Evolutionary conservation across 2,329 filamentous ascomycete genomes (phyloP).

Genomic region (Sclerotinia trifoliorum): DNA sequence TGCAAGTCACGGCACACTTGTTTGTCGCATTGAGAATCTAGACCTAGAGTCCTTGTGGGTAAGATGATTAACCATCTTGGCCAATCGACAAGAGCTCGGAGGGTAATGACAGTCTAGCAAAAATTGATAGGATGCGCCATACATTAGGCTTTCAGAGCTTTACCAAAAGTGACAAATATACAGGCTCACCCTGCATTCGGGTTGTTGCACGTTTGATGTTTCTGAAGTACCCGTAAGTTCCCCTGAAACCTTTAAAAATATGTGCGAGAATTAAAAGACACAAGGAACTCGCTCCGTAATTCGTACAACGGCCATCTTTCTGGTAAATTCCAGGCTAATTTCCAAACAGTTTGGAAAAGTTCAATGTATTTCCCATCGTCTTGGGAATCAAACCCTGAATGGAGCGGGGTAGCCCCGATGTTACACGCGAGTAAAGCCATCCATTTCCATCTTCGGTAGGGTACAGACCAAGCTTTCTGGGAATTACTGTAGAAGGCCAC

Average conservation of each 20-base stretch:
- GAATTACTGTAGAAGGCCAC: constrained; percentile 13
- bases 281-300: not conserved
- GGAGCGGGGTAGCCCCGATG: constrained; percentile 5
- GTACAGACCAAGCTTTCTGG: constrained; percentile 19
- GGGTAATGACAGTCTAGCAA: constrained; percentile 1
- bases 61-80: not conserved
- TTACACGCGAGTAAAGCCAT: constrained; percentile 15
- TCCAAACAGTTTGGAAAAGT: not conserved
- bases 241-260: not conserved
- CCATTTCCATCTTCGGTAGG: constrained; percentile 11
- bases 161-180: constrained; percentile 6
- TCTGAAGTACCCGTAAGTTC: not conserved
- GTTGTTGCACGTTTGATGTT: constrained; percentile 2
- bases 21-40: not conserved
- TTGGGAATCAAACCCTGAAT: constrained; percentile 1
- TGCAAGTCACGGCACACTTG: not conserved
- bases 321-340: not conserved
- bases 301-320: not conserved
- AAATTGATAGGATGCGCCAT: not conserved
- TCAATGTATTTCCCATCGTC: not conserved
- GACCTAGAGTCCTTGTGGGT: constrained; percentile 4
- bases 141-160: not conserved
- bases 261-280: not conserved
- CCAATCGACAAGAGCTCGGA: not conserved
- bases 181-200: not conserved